Conservation (phyloP, 345 rosid genomes). For the Arabis alpina region DNA sequence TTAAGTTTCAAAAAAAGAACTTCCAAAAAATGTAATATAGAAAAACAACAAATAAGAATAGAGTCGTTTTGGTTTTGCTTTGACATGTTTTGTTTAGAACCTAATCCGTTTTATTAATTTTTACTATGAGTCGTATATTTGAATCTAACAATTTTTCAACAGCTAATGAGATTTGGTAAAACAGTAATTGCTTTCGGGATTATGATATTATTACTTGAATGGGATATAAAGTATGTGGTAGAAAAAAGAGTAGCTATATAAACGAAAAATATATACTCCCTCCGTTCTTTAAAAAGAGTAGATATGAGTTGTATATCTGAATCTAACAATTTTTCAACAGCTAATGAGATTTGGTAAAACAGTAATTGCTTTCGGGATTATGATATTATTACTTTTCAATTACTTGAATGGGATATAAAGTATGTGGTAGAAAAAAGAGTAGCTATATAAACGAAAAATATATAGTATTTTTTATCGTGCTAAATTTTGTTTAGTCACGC, state of each 20-base stretch:
- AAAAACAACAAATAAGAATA: slow-evolving; percentile 3
- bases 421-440: not conserved
- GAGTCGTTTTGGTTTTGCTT: slow-evolving; percentile 18
- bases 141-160: slow-evolving; percentile 2
- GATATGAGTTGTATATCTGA: too few relatives aligned
- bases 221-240: not conserved
- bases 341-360: slow-evolving; percentile 14
- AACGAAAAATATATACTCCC: not conserved
- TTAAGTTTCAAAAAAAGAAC: too few relatives aligned
- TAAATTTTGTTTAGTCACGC: not conserved
- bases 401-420: not conserved
- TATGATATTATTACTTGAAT: not conserved
- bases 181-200: not conserved
- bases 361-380: not conserved
- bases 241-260: not conserved
- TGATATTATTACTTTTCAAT: not conserved
- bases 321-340: slow-evolving; percentile 10
- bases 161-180: slow-evolving; percentile 14
- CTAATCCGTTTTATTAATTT: not conserved
- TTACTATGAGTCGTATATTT: not conserved
- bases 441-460: too few relatives aligned
- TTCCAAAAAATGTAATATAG: too few relatives aligned
- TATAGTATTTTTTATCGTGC: not conserved
- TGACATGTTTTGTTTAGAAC: slow-evolving; percentile 8
- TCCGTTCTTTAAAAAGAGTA: too few relatives aligned